Percentiles rank a stretch among this genome's conserved stretches.
Evolutionary conservation across 106 monocot species (phyloP).

Genomic region (Amphibolis antarctica): DNA sequence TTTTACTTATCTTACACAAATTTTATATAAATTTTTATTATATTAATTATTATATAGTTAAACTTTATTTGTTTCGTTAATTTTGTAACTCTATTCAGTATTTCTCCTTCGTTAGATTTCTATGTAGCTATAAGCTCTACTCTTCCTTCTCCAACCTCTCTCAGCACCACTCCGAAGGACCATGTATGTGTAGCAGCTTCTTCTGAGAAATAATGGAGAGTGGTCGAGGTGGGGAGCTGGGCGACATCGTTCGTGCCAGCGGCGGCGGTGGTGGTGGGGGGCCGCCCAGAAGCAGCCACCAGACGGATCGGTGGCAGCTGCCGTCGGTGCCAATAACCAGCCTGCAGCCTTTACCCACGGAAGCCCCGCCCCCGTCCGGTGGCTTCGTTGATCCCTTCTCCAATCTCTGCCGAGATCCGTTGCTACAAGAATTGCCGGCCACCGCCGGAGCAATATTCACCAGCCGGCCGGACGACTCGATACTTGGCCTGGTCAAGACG

Average conservation of each 20-base stretch:
- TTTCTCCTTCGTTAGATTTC: too few species aligned
- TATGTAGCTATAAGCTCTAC: too few species aligned
- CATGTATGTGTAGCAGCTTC: too few species aligned
- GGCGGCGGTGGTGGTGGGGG: not conserved
- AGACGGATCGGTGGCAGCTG: not conserved
- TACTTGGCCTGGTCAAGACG: not conserved
- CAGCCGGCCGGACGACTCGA: not conserved
- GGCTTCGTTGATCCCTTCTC: constrained; percentile 27
- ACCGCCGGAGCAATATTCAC: not conserved
- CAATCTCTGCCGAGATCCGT: constrained; percentile 10
- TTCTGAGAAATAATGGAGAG: constrained; percentile 10
- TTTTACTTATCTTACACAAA: too few species aligned
- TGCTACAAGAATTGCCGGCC: constrained; percentile 15
- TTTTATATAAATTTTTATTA: too few species aligned
- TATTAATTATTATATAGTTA: too few species aligned
- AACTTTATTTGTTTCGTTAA: too few species aligned
- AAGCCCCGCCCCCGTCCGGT: not conserved
- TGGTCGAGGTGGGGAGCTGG: constrained; percentile 19
- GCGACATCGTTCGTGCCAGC: constrained; percentile 14
- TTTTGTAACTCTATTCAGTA: too few species aligned
- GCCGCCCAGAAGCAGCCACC: not conserved
- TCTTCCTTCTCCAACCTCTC: too few species aligned
- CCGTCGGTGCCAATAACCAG: not conserved
- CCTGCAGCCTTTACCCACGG: not conserved
- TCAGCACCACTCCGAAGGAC: too few species aligned